These are phyloP conservation scores for Moringa oleifera DNA, from an alignment of 345 rosid genomes.

Conservation along the genomic window DNA sequence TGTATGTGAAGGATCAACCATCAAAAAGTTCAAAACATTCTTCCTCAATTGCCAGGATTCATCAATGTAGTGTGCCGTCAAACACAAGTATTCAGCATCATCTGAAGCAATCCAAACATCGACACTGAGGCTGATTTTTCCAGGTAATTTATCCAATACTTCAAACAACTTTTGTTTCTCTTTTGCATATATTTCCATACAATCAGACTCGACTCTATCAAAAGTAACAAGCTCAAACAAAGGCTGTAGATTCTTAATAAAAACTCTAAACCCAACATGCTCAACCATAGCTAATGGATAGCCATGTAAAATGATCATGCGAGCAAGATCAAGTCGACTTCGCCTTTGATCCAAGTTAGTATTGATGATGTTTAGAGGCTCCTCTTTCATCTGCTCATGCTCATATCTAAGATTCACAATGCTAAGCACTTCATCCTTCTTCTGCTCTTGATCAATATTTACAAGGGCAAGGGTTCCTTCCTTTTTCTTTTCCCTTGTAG, in stretches of 20 bases:
- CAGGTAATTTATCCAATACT: slow-evolving; percentile 63
- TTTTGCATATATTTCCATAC: slow-evolving; percentile 65
- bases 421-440: slow-evolving; percentile 45
- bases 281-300: slow-evolving; percentile 77
- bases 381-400: slow-evolving; percentile 40
- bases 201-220: slow-evolving; percentile 59
- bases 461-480: slow-evolving; percentile 35
- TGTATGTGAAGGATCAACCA: slow-evolving; percentile 47
- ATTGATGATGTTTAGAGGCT: slow-evolving; percentile 12
- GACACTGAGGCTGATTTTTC: slow-evolving; percentile 60
- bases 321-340: slow-evolving; percentile 63
- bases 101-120: slow-evolving; percentile 50
- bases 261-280: slow-evolving; percentile 63
- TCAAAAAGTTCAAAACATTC: slow-evolving; percentile 49
- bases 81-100: slow-evolving; percentile 48
- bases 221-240: slow-evolving; percentile 54
- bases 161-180: slow-evolving; percentile 65
- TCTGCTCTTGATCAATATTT: slow-evolving; percentile 36
- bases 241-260: slow-evolving; percentile 67
- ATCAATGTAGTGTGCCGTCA: slow-evolving; percentile 59
- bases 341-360: slow-evolving; percentile 59
- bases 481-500: slow-evolving; percentile 54
- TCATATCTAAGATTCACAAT: slow-evolving; percentile 53
- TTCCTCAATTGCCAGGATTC: slow-evolving; percentile 59
- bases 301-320: slow-evolving; percentile 77